Conservation (phyloP, 495 filamentous ascomycete species). For the Penicillium canescens region DNA sequence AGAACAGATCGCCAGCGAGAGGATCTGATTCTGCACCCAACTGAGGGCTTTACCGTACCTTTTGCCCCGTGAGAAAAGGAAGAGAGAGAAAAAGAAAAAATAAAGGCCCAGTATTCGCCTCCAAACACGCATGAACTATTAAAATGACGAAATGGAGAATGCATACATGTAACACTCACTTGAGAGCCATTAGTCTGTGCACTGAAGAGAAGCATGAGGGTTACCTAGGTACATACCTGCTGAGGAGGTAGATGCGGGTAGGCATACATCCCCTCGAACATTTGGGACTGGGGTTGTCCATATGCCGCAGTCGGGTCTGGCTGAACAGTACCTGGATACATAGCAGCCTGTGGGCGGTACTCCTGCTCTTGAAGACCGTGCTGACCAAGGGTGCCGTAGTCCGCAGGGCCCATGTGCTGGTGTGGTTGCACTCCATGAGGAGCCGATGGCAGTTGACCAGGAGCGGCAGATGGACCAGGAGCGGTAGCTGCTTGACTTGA, state of each 20-base stretch:
- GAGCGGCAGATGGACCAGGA: slow-evolving; percentile 43
- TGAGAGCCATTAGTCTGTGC: slow-evolving; percentile 4
- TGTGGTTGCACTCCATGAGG: slow-evolving; percentile 57
- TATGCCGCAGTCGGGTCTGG: slow-evolving; percentile 67
- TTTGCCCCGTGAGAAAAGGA: neutral
- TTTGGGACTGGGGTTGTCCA: slow-evolving; percentile 71
- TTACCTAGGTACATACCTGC: slow-evolving; percentile 60
- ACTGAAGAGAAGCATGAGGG: neutral
- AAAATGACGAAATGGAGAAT: slow-evolving; percentile 19
- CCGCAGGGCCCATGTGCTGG: slow-evolving; percentile 69
- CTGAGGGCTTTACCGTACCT: slow-evolving; percentile 7
- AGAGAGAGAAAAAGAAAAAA: slow-evolving; percentile 6
- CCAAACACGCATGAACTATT: slow-evolving; percentile 12
- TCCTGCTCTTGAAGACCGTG: slow-evolving; percentile 70
- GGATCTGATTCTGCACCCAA: neutral
- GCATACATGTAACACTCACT: neutral
- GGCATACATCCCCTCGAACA: slow-evolving; percentile 88
- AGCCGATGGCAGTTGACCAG: slow-evolving; percentile 60
- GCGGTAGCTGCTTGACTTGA: slow-evolving; percentile 58
- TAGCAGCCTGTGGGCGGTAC: slow-evolving; percentile 70
- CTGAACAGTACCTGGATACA: slow-evolving; percentile 79
- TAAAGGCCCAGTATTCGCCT: slow-evolving; percentile 23
- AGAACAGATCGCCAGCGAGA: too few species aligned
- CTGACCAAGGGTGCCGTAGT: slow-evolving; percentile 63
- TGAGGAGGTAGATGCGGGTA: slow-evolving; percentile 80